Conservation (phyloP, 1,139 yeast genomes). For the Nadsonia starkeyi-henricii region DNA sequence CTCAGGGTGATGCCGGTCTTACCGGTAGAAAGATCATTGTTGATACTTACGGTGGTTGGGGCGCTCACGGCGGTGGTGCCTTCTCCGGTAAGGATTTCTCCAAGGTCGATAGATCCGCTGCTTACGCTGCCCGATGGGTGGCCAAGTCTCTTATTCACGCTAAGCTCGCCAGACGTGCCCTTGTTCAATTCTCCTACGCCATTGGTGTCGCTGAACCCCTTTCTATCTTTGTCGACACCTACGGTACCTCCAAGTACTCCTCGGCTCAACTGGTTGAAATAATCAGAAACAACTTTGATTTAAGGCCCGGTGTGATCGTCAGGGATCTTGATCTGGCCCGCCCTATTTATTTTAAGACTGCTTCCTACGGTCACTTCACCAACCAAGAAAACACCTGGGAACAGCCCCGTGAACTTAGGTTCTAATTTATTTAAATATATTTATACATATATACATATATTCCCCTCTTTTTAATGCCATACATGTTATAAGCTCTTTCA, state of each 20-base stretch:
- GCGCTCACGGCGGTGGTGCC: slow-evolving; percentile 99
- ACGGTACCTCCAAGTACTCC: slow-evolving; percentile 87
- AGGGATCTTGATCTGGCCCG: slow-evolving; percentile 93
- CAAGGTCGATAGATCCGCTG: slow-evolving; percentile 99
- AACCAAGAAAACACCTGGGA: slow-evolving; percentile 98
- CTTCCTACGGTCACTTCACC: slow-evolving; percentile 98
- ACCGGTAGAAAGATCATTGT: slow-evolving; percentile 99
- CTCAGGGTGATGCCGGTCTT: slow-evolving; percentile 99
- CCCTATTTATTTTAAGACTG: slow-evolving; percentile 98
- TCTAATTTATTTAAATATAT: slow-evolving; percentile 28
- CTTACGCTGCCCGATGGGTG: slow-evolving; percentile 99
- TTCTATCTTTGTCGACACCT: slow-evolving; percentile 91
- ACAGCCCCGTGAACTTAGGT: slow-evolving; percentile 79
- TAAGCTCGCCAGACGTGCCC: slow-evolving; percentile 91
- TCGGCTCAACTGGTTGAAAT: slow-evolving; percentile 84
- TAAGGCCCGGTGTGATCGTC: slow-evolving; percentile 99
- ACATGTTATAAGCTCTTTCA: no score
- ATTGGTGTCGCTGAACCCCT: slow-evolving; percentile 99
- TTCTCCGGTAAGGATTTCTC: slow-evolving; percentile 99
- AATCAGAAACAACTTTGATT: slow-evolving; percentile 87
- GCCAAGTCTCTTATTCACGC: slow-evolving; percentile 95
- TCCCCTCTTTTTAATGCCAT: no score
- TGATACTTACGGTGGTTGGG: slow-evolving; percentile 99
- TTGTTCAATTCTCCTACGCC: slow-evolving; percentile 97
- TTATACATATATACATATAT: no score